These are phyloP conservation scores for Fusarium coffeatum DNA, from an alignment of 2,329 filamentous ascomycete genomes.

Conservation along the genomic window DNA sequence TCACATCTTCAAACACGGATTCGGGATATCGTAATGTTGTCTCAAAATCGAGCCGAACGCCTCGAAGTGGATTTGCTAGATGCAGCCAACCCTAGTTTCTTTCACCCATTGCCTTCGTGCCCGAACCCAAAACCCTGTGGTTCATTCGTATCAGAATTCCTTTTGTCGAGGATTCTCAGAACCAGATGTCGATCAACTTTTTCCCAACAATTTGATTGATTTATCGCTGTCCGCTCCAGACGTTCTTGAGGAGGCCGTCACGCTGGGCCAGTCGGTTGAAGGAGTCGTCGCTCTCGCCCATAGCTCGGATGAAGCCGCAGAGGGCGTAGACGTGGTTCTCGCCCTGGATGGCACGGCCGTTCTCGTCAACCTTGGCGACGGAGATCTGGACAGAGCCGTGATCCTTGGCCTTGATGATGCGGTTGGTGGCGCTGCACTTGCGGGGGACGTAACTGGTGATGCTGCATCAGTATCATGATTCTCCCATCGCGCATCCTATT, in stretches of 20 bases:
- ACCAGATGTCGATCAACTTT: conserved; percentile 44
- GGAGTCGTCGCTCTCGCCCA: conserved; percentile 97
- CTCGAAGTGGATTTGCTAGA: conserved; percentile 60
- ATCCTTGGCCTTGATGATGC: conserved; percentile 99
- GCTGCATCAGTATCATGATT: conserved; percentile 46
- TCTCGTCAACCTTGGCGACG: conserved; percentile 98
- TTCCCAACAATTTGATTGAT: conserved; percentile 40
- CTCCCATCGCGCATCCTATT: conserved; percentile 29
- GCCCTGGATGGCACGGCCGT: conserved; percentile 90
- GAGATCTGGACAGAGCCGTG: conserved; percentile 98
- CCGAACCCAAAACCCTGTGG: conserved; percentile 50
- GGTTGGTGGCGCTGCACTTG: conserved; percentile 99
- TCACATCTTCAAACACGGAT: conserved; percentile 47
- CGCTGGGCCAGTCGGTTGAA: conserved; percentile 96
- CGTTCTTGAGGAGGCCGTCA: conserved; percentile 95
- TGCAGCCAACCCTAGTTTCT: conserved; percentile 57
- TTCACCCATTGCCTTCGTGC: conserved; percentile 55
- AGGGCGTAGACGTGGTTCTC: conserved; percentile 98
- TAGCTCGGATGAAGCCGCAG: conserved; percentile 95
- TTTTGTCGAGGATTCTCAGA: conserved; percentile 41
- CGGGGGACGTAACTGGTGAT: conserved; percentile 88
- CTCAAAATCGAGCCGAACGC: conserved; percentile 61
- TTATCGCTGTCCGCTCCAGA: conserved; percentile 85
- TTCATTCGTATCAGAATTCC: conserved; percentile 45
- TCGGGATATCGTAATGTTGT: conserved; percentile 51